Conservation (phyloP, 139 green algal species). For the Chlamydomonas sphaeroides region DNA sequence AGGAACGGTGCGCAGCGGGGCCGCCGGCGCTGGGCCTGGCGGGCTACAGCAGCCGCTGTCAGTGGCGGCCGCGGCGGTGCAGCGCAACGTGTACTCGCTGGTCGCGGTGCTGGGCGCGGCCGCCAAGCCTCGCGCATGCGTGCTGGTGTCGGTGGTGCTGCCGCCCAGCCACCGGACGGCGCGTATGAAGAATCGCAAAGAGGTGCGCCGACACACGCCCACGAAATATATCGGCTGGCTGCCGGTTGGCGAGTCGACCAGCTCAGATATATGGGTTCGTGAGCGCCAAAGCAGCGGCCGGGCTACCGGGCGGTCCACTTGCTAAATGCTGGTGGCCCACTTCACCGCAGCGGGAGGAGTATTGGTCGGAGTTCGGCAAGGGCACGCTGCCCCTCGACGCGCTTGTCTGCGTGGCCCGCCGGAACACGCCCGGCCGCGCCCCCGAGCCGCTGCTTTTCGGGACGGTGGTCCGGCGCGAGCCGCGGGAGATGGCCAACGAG, state of each 20-base stretch:
- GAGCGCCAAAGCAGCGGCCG: too few species aligned
- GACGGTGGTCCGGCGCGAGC: slow-evolving; percentile 45
- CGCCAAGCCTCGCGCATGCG: slow-evolving; percentile 41
- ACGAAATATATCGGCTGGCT: too few species aligned
- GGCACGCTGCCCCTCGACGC: slow-evolving; percentile 49
- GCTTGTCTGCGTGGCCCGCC: slow-evolving; percentile 44
- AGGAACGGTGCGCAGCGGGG: too few species aligned
- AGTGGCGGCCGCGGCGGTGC: too few species aligned
- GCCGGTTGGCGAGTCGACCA: too few species aligned
- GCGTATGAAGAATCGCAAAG: background rate
- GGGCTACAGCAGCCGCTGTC: too few species aligned
- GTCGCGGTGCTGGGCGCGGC: slow-evolving; percentile 22
- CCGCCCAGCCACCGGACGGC: slow-evolving; percentile 11
- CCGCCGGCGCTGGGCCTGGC: too few species aligned
- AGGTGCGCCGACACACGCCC: too few species aligned
- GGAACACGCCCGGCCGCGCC: background rate
- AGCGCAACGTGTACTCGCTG: slow-evolving; percentile 39
- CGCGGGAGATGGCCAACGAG: slow-evolving; percentile 42
- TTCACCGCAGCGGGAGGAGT: slow-evolving; percentile 36
- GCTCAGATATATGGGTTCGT: too few species aligned
- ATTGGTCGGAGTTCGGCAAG: slow-evolving; percentile 46
- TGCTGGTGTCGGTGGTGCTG: slow-evolving; percentile 46
- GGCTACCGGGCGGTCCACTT: too few species aligned
- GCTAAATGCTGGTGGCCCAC: too few species aligned
- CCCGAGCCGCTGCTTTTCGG: slow-evolving; percentile 43